Percentiles rank a stretch among this genome's conserved stretches.
These are phyloP conservation scores for Asterella californica DNA, from an alignment of 225 moss, liverwort and hornwort species.

Conservation along the genomic window DNA sequence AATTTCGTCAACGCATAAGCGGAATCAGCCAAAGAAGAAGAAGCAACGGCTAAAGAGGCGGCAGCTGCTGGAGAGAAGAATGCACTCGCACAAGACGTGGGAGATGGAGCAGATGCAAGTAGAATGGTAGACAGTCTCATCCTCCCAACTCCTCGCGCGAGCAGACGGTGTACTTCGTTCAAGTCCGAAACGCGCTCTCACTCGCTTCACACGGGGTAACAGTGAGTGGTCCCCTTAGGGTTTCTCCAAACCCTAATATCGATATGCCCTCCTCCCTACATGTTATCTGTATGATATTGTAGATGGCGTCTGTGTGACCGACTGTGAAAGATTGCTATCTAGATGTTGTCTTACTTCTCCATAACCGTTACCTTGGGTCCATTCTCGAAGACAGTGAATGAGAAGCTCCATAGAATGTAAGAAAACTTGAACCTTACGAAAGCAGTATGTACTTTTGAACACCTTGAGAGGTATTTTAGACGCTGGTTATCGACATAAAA, in stretches of 20 bases:
- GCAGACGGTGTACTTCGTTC: conserved; percentile 1
- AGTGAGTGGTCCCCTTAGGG: conserved; percentile 9
- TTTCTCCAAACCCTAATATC: conserved; percentile 13
- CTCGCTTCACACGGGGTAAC: conserved; percentile 22
- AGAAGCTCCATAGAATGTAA: neutral
- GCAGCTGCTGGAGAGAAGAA: conserved; percentile 2
- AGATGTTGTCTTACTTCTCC: neutral
- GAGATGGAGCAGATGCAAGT: conserved; percentile 16
- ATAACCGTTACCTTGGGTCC: neutral
- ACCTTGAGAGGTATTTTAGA: no score
- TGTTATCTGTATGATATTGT: neutral
- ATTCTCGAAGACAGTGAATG: neutral
- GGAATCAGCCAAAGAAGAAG: neutral
- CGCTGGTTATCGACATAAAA: no score
- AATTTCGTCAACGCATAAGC: neutral
- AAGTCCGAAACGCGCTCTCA: neutral
- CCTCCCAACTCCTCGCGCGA: conserved; percentile 15
- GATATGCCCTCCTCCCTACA: neutral
- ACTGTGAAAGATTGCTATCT: no score
- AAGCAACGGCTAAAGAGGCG: neutral
- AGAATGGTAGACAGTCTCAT: conserved; percentile 23
- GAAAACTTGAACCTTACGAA: neutral
- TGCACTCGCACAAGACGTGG: conserved; percentile 5
- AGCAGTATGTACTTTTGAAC: no score
- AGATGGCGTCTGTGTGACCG: conserved; percentile 2